Percentiles rank a stretch among this genome's conserved stretches.
phyloP scores from a whole-genome alignment of 805 yeast genomes.

The Ascoidea asiatica region DNA sequence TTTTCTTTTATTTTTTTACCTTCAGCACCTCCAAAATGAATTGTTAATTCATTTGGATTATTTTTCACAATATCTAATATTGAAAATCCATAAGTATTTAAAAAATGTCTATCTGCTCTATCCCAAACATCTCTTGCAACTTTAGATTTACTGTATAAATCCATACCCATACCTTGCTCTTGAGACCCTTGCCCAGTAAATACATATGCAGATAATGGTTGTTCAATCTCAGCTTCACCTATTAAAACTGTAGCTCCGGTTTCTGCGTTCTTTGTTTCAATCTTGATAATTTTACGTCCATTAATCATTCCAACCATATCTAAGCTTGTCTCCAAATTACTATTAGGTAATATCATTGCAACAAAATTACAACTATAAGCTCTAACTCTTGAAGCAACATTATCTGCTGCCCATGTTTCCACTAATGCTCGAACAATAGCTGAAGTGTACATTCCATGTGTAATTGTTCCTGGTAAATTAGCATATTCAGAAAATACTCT shows the following conservation, averaged over 20 bases:
- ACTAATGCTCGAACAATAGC: slow-evolving; percentile 91
- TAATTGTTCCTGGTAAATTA: slow-evolving; percentile 89
- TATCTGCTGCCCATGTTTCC: slow-evolving; percentile 97
- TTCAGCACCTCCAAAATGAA: slow-evolving; percentile 95
- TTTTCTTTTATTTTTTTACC: slow-evolving; percentile 92
- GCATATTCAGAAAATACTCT: slow-evolving; percentile 92
- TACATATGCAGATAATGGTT: slow-evolving; percentile 91
- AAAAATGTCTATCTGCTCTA: slow-evolving; percentile 88
- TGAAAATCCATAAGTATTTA: slow-evolving; percentile 91
- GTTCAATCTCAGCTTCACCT: slow-evolving; percentile 98
- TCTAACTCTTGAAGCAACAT: slow-evolving; percentile 89
- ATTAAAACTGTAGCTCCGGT: slow-evolving; percentile 64
- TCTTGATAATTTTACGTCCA: slow-evolving; percentile 94
- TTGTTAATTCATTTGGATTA: slow-evolving; percentile 90
- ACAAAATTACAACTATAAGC: slow-evolving; percentile 85
- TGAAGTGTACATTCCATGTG: slow-evolving; percentile 98
- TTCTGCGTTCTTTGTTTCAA: slow-evolving; percentile 74
- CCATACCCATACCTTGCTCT: slow-evolving; percentile 99
- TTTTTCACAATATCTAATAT: slow-evolving; percentile 89
- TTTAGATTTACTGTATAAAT: slow-evolving; percentile 75
- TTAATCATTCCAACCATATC: slow-evolving; percentile 98
- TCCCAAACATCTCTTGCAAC: slow-evolving; percentile 97
- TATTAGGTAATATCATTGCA: slow-evolving; percentile 97
- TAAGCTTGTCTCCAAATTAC: slow-evolving; percentile 69
- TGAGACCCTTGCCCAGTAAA: slow-evolving; percentile 99